A percentile compares a stretch with the other conserved stretches of the same genome.
phyloP scores from a whole-genome alignment of 2,329 filamentous ascomycete species.

The Aspergillus terreus region DNA sequence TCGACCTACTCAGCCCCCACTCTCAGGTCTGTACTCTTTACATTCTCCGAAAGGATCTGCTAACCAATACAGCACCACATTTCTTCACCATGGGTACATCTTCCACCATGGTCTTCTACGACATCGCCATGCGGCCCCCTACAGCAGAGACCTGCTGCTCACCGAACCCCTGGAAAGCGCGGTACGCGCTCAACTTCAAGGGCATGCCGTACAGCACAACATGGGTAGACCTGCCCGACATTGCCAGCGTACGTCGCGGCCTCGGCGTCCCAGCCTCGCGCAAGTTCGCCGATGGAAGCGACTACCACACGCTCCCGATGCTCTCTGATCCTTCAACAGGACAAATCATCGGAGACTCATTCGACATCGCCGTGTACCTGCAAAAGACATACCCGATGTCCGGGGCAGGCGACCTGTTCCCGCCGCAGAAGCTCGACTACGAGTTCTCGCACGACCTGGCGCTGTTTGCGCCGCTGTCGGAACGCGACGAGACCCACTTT shows the following conservation, averaged over 20 bases:
- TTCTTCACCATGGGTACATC: neutral
- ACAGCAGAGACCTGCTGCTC: conserved; percentile 29
- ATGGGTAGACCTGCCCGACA: conserved; percentile 54
- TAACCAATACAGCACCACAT: too few relatives aligned
- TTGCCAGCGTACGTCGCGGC: conserved; percentile 47
- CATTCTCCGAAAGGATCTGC: too few relatives aligned
- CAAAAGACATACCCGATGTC: conserved; percentile 49
- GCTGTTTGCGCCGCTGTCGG: conserved; percentile 39
- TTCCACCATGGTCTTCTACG: conserved; percentile 42
- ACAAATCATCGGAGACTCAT: conserved; percentile 56
- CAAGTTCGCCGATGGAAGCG: conserved; percentile 53
- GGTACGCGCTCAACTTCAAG: conserved; percentile 51
- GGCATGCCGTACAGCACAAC: conserved; percentile 42
- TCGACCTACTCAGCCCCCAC: too few relatives aligned
- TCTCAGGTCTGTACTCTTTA: too few relatives aligned
- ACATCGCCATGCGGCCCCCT: conserved; percentile 42
- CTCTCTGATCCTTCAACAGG: conserved; percentile 46
- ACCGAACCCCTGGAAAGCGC: conserved; percentile 52
- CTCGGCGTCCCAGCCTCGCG: conserved; percentile 46
- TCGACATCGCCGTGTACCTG: conserved; percentile 62
- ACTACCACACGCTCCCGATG: conserved; percentile 60
- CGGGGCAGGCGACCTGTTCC: conserved; percentile 49
- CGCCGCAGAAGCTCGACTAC: conserved; percentile 41
- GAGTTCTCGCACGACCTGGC: conserved; percentile 24
- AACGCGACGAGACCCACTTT: conserved; percentile 22